phyloP scores from a whole-genome alignment of 2,329 filamentous ascomycete species.

The Metarhizium anisopliae region DNA sequence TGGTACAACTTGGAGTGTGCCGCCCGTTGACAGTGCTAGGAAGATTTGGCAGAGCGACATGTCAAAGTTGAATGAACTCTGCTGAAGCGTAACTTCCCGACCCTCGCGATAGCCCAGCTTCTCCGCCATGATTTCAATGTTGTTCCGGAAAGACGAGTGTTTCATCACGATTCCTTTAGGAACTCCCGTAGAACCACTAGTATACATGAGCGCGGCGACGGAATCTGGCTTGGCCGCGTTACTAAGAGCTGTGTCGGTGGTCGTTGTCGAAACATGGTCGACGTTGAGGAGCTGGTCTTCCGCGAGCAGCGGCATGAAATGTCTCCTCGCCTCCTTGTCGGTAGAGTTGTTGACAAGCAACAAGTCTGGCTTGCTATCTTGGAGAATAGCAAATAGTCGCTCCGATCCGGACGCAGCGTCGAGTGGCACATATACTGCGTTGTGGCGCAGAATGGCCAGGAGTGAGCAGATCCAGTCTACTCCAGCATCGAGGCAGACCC shows the following conservation, averaged over 20 bases:
- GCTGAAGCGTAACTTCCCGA: constrained; percentile 24
- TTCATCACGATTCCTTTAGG: constrained; percentile 32
- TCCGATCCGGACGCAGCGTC: not conserved
- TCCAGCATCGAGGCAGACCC: not conserved
- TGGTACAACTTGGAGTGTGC: constrained; percentile 25
- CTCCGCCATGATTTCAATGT: constrained; percentile 14
- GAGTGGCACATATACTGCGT: not conserved
- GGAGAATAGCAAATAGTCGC: too few species aligned
- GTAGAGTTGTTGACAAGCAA: too few species aligned
- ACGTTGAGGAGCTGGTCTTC: too few species aligned
- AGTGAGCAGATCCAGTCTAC: not conserved
- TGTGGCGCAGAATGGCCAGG: not conserved
- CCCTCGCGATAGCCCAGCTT: constrained; percentile 9
- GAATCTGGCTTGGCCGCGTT: not conserved
- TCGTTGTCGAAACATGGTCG: not conserved
- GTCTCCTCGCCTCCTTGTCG: too few species aligned
- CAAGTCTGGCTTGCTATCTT: too few species aligned
- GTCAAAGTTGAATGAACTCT: constrained; percentile 32
- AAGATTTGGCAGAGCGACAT: constrained; percentile 29
- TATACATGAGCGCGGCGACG: constrained; percentile 23
- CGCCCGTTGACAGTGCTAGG: constrained; percentile 25
- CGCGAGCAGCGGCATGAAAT: too few species aligned
- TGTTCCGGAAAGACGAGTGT: constrained; percentile 20
- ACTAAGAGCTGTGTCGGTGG: not conserved
- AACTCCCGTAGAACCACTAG: constrained; percentile 20